Base-by-base conservation (phyloP, 2,329 filamentous ascomycete genomes). In the Colletotrichum sojae region DNA sequence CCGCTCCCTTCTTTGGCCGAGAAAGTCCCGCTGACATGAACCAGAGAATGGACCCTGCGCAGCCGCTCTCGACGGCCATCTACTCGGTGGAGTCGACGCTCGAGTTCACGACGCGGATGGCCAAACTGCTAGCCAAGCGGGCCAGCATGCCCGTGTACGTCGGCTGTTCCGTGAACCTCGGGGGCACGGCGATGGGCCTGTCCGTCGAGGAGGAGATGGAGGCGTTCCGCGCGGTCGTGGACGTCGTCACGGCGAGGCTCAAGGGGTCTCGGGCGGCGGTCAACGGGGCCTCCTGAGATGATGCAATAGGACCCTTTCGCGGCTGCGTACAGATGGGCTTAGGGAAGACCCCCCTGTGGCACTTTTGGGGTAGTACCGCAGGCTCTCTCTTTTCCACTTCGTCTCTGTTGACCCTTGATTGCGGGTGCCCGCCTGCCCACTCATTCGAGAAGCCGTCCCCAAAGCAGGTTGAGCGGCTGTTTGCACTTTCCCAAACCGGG, bases 121-220 rank as follows among this genome's bases (percentile, higher is more conserved):
- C 96, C 1, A 96, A 93, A 78, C 86, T 97, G 2, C 81, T 98
- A 15, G 93, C 92, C n/a, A 89, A 90, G 62, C 91, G 89, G 73
- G 88, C 91, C 31, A 84, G 86, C 39, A 88, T 90, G 71, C 94
- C 94, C 0, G 91, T 93, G n/a, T 98, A 98, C 78, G 93, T 98
- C 18, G 93, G 93, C 22, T 97, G 93, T 77, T 97, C 94, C 40
- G 90, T 97, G 75, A 94, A 91, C 73, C 90, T 98, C 71, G 88
- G 88, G 15, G 89, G 86, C 75, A 87, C 91, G 6, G 92, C 91
- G 2, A 88, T 94, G 75, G 94, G 94, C 10, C 92, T 94, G 20
- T 92, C 90, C 0, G 89, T 95, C 6, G 95, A 98, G 77, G 96
- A 98, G 83, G 95, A 98, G 82, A 95, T 98, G 90, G 94, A 95